phyloP scores from a whole-genome alignment of 2,329 filamentous ascomycete genomes.

The Tympanopsis confertula region DNA sequence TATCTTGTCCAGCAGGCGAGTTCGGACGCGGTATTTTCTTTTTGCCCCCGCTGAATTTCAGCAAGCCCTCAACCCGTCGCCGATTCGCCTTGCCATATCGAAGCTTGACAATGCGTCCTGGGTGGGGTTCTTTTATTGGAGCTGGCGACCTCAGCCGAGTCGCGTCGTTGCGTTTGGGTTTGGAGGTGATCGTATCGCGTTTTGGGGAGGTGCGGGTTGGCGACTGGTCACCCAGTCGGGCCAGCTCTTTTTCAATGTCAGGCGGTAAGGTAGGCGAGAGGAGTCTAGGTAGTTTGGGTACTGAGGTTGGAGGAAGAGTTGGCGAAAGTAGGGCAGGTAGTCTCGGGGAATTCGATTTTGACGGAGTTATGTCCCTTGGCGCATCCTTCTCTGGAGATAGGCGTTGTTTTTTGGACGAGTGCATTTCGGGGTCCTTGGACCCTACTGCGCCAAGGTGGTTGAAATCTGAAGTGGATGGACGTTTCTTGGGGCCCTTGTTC shows the following conservation, averaged over 20 bases:
- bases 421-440: no score
- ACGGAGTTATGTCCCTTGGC: constrained; percentile 5
- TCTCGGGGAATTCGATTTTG: constrained; percentile 1
- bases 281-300: constrained; percentile 31
- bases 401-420: not conserved
- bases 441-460: no score
- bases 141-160: not conserved
- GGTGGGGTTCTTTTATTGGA: constrained; percentile 7
- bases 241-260: constrained; percentile 39
- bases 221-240: constrained; percentile 23
- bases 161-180: not conserved
- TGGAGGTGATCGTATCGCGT: not conserved
- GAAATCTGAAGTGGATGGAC: no score
- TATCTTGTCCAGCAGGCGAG: no score
- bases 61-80: constrained; percentile 30
- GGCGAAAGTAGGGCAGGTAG: constrained; percentile 22
- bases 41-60: constrained; percentile 25
- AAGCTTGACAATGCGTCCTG: constrained; percentile 30
- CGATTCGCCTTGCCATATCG: constrained; percentile 36
- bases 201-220: constrained; percentile 7
- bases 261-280: constrained; percentile 46
- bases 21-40: constrained; percentile 14
- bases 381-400: constrained; percentile 5
- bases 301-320: constrained; percentile 20
- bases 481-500: no score